Base-by-base conservation (phyloP, 208 protist species). In the Trypanosomatidae sp. region DNA sequence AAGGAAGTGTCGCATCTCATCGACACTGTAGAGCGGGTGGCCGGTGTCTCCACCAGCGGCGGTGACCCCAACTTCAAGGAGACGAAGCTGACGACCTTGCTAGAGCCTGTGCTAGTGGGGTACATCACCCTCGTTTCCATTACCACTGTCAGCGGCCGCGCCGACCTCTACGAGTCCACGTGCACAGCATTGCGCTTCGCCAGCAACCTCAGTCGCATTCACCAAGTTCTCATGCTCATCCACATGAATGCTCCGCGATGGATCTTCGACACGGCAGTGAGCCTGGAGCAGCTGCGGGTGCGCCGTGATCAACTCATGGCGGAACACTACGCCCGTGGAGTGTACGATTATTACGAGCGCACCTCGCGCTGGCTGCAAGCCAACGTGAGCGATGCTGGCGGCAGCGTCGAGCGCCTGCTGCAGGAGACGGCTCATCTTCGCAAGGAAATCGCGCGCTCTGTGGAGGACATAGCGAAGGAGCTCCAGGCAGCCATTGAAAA, bases 121-220 rank as follows among this genome's bases (percentile, higher is more conserved):
- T 91, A 91, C 70, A 83, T 91, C 53, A 96, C 91, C 19, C 84
- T 96, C 43, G 81, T 96, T 50, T 90, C 83, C 56, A 90, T 96
- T 44, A 91, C 86, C 52, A 94, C 89, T 10, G 87, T 96, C 69
- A 93, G 88, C 77, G 91, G 91, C 7, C 74, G 90, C 5, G 66
- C 76, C 12, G 89, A 96, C 49, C 77, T 96, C 25, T 87, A 88
- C 68, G 83, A 85, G 30, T 72, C 85, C 19, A 78, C 89, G 25
- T 90, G 86, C 60, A 84, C 80, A 13, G 88, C 91, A 41, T 73
- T 96, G 58, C 70, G 71, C 49, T 93, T 96, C 64, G 81, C 88
- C 19, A 81, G 71, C 49, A 68, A 81, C n/a, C 66, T 96, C 56
- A 69, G 74, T 46, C 83, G 83, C 25, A 92, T 96, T 73, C 88